Percentiles rank a stretch among this genome's conserved stretches.
phyloP scores from a whole-genome alignment of 192 early-diverging fungal genomes.

The Hyaloraphidium curvatum region DNA sequence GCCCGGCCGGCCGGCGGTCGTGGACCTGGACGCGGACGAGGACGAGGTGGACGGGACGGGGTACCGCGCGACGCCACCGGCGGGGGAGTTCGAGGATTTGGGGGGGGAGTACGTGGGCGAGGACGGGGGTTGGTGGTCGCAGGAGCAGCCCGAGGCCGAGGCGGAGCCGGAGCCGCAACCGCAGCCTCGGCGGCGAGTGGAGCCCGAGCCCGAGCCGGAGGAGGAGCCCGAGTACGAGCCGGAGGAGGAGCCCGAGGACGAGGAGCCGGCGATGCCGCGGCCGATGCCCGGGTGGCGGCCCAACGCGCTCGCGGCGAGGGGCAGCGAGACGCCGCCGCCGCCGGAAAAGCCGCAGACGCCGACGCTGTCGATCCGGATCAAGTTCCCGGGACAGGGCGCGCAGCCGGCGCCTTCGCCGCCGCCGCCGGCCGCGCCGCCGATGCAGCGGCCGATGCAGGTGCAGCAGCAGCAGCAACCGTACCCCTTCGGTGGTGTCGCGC shows the following conservation, averaged over 20 bases:
- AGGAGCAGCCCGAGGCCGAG: constrained; percentile 45
- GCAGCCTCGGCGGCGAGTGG: no score
- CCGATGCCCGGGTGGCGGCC: constrained; percentile 16
- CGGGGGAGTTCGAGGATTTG: background rate
- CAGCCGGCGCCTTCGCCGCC: no score
- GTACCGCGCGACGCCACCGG: constrained; percentile 4
- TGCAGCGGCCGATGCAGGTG: no score
- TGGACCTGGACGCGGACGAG: constrained; percentile 7
- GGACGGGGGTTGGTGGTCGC: constrained; percentile 21
- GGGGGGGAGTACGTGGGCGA: constrained; percentile 13
- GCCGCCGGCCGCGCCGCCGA: no score
- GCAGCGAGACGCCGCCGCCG: constrained; percentile 10
- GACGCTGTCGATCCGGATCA: no score
- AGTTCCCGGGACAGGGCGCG: no score
- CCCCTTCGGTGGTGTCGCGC: no score
- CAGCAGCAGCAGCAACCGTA: no score
- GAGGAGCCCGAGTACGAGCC: constrained; percentile 28
- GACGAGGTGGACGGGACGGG: constrained; percentile 12
- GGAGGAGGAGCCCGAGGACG: constrained; percentile 23
- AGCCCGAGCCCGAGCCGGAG: no score
- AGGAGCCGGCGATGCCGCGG: constrained; percentile 15
- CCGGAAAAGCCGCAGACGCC: no score
- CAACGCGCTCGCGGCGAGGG: constrained; percentile 9
- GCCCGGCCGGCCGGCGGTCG: no score
- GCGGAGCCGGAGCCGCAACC: no score